Base-by-base conservation (phyloP, 2,329 filamentous ascomycete species). In the Colletotrichum australisinense region DNA sequence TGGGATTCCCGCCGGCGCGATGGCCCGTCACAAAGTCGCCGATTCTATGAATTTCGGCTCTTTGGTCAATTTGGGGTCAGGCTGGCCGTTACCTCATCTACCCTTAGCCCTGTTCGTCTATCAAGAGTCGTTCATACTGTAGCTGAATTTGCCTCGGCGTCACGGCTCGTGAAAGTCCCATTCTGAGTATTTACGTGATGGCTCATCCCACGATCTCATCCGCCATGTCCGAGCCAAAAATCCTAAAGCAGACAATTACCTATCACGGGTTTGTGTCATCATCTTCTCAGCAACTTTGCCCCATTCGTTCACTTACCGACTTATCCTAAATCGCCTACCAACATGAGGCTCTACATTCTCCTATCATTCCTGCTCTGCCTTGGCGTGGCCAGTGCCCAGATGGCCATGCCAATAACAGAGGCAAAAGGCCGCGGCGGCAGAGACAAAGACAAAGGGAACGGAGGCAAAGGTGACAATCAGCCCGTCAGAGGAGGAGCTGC, bases 161-260 rank as follows among this genome's bases (percentile, higher is more conserved):
- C 66, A 65, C 32, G 70, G 70, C 66, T 73, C 42, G 70, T 65
- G 70, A 73, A 65, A 65, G 46, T 55, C 52, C 26, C 24, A 12
- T 14, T 22, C 4, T 22, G 53, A 52, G 38, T 73, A 73, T 70
- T 70, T 73, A 73, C 70, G 22, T 42, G 67, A 42, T 55, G 70
- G 53, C 2, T 49, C 26, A 26, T 55, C 70, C 66, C 55, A 63
- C 53, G 46, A 46, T 35, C 30, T 4, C 46, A 28, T 14, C 32
- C 32, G 53, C 7, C 16, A 5, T 24, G 24, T 16, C 53, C 28
- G 28, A 16, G 2, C 0, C 3, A 12, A 12, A 19, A 5, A 19
- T 6, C 11, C 6, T 4, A 1, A n/a, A 28, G 3, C 58, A 59
- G 58, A 22, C 46, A 4, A 35, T 35, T 16, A 24, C 19, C 35